Conservation (phyloP, 78 protist species). For the Isochrysis galbana region DNA sequence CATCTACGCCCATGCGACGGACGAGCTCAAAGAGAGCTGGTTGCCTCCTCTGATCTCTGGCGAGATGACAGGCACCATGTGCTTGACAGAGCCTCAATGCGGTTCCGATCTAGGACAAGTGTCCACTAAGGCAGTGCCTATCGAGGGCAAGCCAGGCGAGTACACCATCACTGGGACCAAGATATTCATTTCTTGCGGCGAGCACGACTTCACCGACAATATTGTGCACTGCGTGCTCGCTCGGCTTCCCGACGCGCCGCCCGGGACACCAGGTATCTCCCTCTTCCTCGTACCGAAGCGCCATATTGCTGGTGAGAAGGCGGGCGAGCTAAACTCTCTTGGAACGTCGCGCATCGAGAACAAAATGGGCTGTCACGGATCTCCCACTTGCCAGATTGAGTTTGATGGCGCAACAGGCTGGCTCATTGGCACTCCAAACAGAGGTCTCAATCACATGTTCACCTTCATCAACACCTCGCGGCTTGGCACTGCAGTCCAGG, state of each 20-base stretch:
- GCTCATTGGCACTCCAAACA: constrained; percentile 32
- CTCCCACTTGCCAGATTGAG: constrained; percentile 23
- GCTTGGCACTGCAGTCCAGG: constrained; percentile 49
- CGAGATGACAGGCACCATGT: constrained; percentile 50
- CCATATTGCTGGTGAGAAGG: not conserved
- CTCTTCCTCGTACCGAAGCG: constrained; percentile 48
- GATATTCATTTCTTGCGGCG: constrained; percentile 58
- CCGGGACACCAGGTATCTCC: constrained; percentile 46
- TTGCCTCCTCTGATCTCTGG: constrained; percentile 25
- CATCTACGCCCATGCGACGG: constrained; percentile 14
- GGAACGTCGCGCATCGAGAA: constrained; percentile 8
- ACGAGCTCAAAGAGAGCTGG: constrained; percentile 25
- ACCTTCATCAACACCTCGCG: constrained; percentile 62
- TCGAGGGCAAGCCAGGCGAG: not conserved
- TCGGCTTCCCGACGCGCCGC: constrained; percentile 37
- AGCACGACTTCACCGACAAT: constrained; percentile 46
- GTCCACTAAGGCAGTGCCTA: constrained; percentile 43
- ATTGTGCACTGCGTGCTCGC: constrained; percentile 52
- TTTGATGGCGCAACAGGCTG: constrained; percentile 43
- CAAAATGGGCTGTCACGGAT: constrained; percentile 53
- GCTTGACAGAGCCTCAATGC: constrained; percentile 58
- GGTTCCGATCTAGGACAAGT: constrained; percentile 48
- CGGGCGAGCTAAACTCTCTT: not conserved
- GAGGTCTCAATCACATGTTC: constrained; percentile 48
- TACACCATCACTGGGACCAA: constrained; percentile 49